Evolutionary conservation across 2,329 filamentous ascomycete species (phyloP).

Genomic region (Daldinia sp.): DNA sequence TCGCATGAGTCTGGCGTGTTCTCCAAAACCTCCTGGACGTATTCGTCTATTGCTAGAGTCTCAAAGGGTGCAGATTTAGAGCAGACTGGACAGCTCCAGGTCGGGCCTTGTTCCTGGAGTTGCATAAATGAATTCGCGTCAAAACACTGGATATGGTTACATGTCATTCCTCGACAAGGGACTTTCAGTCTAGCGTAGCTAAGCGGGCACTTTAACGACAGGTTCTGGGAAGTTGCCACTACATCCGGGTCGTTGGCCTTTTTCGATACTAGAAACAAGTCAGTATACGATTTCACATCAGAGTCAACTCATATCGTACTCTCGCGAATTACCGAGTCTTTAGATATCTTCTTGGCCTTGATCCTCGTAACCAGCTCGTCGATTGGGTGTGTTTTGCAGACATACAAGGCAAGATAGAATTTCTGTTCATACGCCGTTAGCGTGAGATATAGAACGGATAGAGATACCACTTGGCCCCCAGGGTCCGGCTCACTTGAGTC

Average conservation of each 20-base stretch:
- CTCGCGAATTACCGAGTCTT: constrained; percentile 82
- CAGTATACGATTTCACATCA: constrained; percentile 26
- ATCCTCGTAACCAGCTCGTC: constrained; percentile 75
- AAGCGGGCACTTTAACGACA: constrained; percentile 92
- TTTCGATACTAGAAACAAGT: constrained; percentile 68
- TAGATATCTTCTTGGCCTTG: constrained; percentile 75
- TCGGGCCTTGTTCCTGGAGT: constrained; percentile 93
- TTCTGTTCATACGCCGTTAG: constrained; percentile 60
- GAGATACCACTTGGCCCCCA: constrained; percentile 32
- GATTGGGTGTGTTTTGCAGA: constrained; percentile 78
- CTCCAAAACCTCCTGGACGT: constrained; percentile 82
- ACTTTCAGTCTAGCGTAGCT: constrained; percentile 83
- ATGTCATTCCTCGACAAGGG: constrained; percentile 81
- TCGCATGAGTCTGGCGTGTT: constrained; percentile 76
- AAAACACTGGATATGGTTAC: constrained; percentile 93
- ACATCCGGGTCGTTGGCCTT: constrained; percentile 89
- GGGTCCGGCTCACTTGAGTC: constrained; percentile 43
- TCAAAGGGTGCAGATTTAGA: constrained; percentile 84
- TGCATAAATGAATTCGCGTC: constrained; percentile 92
- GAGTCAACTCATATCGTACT: constrained; percentile 61
- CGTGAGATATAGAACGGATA: constrained; percentile 4
- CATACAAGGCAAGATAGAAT: constrained; percentile 75
- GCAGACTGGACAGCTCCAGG: constrained; percentile 96
- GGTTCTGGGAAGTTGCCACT: constrained; percentile 83
- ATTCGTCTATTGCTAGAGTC: constrained; percentile 86